Base-by-base conservation (phyloP, 169 alveolate species). In the Plasmodium ovale region DNA sequence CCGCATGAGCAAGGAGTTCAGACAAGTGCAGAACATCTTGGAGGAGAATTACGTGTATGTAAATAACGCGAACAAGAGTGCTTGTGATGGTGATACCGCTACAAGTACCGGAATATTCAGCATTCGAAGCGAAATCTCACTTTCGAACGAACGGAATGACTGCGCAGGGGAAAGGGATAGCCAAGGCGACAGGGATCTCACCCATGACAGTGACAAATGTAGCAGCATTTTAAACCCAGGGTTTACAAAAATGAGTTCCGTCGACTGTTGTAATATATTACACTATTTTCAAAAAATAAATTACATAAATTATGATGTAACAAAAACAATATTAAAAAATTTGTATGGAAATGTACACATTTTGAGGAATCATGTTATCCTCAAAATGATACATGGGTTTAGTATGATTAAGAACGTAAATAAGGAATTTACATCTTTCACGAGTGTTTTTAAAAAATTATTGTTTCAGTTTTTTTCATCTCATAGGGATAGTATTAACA, bases 341-440 rank as follows among this genome's bases (percentile, higher is more conserved):
- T 5, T 82, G n/a, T 82, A 65, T 19, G 65, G 19, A 1, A 67
- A 82, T 49, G 44, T 82, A 42, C 37, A 53, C 65, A 23, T 27
- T 42, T 82, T 82, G 58, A 64, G 65, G 44, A 82, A 65, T 1
- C 44, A 82, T 12, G 58, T 65, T 35, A 82, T 82, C 2, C 62
- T 82, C 19, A 65, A 67, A 27, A 21, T 67, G 47, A 42, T 82
- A 16, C 64, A 27, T 67, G 82, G 84, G 16, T 58, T 82, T 33
- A 65, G 84, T 39, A 65, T 64, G 14, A 82, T 82, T 10, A 67
- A 70, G 14, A 82, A 82, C 29, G 42, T 82, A 3, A 82, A 82
- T 60, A 65, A 42, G 16, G 70, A 82, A 39, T 37, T 82, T 21
- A 31, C n/a, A 23, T 65, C 54, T 12, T 82, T 82, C 59, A 82